phyloP scores from a whole-genome alignment of 768 basidiomycete genomes.

The Russula sp. region DNA sequence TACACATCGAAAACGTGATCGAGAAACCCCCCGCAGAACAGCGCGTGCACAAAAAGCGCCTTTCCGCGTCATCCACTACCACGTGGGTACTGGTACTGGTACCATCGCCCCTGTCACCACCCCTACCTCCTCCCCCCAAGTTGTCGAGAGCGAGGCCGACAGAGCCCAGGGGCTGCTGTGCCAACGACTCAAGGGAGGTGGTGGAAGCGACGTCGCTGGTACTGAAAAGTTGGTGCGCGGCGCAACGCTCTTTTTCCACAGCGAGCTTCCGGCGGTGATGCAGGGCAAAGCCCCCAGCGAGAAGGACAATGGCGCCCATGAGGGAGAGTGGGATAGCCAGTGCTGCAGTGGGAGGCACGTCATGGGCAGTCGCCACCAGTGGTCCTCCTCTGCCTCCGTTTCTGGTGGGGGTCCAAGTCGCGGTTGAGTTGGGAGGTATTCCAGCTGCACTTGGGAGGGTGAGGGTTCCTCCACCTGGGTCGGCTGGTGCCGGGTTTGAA shows the following conservation, averaged over 20 bases:
- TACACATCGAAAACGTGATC: neutral
- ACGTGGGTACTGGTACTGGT: no score
- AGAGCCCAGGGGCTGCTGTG: neutral
- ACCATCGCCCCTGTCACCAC: neutral
- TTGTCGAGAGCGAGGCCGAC: neutral
- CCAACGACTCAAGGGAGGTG: neutral
- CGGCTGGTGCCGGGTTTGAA: neutral
- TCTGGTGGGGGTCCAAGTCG: neutral
- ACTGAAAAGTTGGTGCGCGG: neutral
- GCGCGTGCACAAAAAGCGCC: conserved; percentile 8
- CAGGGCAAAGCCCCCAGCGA: conserved; percentile 24
- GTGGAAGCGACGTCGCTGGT: neutral
- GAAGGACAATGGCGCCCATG: conserved; percentile 27
- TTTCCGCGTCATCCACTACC: conserved; percentile 10
- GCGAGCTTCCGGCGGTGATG: conserved; percentile 27
- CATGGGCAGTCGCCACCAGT: conserved; percentile 22
- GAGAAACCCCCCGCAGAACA: neutral
- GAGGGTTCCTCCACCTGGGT: neutral
- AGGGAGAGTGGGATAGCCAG: conserved; percentile 32
- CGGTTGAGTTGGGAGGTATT: neutral
- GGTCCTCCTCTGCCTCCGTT: neutral
- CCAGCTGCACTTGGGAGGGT: conserved; percentile 6
- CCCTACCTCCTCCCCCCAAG: neutral
- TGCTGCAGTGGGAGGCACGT: conserved; percentile 27
- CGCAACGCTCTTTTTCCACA: conserved; percentile 20